Evolutionary conservation across 495 filamentous ascomycete species (phyloP).

Genomic region (Podospora pseudocomata): DNA sequence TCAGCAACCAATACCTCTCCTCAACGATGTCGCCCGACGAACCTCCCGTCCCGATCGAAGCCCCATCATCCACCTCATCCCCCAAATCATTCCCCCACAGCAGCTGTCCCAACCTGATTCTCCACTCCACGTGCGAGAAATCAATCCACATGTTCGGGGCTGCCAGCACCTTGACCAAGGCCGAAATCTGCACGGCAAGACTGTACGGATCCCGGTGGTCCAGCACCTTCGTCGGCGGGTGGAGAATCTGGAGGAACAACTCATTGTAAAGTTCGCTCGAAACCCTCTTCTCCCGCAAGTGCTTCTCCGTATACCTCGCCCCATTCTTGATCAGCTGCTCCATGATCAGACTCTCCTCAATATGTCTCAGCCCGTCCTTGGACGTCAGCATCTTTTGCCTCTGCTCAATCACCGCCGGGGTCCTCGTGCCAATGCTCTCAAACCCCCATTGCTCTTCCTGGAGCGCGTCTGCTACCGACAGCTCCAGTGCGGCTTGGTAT

Average conservation of each 20-base stretch:
- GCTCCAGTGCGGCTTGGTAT: conserved; percentile 69
- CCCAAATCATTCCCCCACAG: conserved; percentile 64
- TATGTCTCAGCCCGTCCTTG: conserved; percentile 48
- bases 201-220: conserved; percentile 58
- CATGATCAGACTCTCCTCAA: conserved; percentile 50
- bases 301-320: conserved; percentile 41
- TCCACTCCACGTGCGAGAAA: conserved; percentile 76
- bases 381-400: conserved; percentile 48
- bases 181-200: conserved; percentile 55
- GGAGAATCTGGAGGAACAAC: conserved; percentile 56
- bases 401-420: conserved; percentile 42
- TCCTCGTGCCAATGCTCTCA: conserved; percentile 41
- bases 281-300: conserved; percentile 35
- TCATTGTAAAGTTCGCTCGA: conserved; percentile 56
- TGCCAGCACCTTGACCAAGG: conserved; percentile 54
- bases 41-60: conserved; percentile 37
- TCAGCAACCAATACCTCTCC: conserved; percentile 69
- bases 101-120: conserved; percentile 73
- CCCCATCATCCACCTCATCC: conserved; percentile 50
- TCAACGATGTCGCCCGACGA: conserved; percentile 43
- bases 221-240: conserved; percentile 54
- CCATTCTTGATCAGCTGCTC: conserved; percentile 50
- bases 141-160: conserved; percentile 66
- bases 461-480: conserved; percentile 60
- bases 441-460: conserved; percentile 52